phyloP scores from a whole-genome alignment of 495 filamentous ascomycete genomes.

The Pyronema domesticum region DNA sequence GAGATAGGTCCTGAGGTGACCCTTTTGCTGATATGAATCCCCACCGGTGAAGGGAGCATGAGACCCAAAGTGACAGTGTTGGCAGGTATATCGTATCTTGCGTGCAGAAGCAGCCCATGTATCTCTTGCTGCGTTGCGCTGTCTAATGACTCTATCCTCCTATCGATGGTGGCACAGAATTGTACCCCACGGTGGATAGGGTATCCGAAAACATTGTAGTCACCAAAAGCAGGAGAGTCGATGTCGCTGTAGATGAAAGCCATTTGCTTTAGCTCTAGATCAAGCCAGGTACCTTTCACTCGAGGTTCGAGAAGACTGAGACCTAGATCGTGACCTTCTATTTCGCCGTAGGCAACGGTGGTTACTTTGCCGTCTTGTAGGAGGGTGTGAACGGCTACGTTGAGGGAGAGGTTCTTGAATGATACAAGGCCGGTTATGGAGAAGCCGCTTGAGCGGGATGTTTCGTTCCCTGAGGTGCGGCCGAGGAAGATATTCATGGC shows the following conservation, averaged over 20 bases:
- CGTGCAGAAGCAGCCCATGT: conserved; percentile 7
- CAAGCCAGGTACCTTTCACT: conserved; percentile 13
- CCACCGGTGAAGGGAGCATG: conserved; percentile 12
- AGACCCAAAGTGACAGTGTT: conserved; percentile 13
- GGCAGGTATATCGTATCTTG: conserved; percentile 4
- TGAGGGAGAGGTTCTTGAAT: conserved; percentile 6
- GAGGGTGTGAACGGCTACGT: conserved; percentile 8
- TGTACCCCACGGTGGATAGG: conserved; percentile 14
- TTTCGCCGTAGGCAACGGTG: conserved; percentile 15
- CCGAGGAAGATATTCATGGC: conserved; percentile 11
- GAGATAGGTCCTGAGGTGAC: conserved; percentile 11
- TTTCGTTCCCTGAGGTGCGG: conserved; percentile 2
- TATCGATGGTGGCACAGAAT: conserved; percentile 13
- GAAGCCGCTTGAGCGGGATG: conserved; percentile 10
- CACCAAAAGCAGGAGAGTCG: conserved; percentile 4
- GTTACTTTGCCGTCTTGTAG: conserved; percentile 6
- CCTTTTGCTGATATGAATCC: background rate
- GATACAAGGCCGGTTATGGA: conserved; percentile 11
- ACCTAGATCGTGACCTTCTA: conserved; percentile 1
- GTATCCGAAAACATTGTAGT: conserved; percentile 12
- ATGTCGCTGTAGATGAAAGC: conserved; percentile 12
- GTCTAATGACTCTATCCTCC: conserved; percentile 4
- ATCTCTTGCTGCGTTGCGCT: conserved; percentile 7
- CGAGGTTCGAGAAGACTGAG: conserved; percentile 4
- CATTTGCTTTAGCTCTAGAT: conserved; percentile 8